Conservation (phyloP, 192 early-diverging fungal genomes). For the Mortierella hygrophila region DNA sequence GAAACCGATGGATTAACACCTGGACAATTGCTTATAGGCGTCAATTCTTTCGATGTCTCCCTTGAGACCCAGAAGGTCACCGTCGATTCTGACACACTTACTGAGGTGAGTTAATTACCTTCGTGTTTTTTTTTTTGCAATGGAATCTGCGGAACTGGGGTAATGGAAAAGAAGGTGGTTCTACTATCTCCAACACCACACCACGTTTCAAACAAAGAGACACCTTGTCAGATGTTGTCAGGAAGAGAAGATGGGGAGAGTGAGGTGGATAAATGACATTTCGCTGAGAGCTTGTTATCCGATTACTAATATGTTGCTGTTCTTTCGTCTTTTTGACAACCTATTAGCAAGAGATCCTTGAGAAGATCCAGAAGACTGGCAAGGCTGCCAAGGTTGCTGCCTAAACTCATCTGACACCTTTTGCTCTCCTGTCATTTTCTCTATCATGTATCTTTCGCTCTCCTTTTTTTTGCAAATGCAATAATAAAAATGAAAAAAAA, state of each 20-base stretch:
- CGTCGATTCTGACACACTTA: slow-evolving; percentile 57
- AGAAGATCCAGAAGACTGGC: slow-evolving; percentile 51
- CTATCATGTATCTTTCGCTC: neutral
- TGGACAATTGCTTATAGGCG: slow-evolving; percentile 32
- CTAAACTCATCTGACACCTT: neutral
- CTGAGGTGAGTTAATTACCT: slow-evolving; percentile 19
- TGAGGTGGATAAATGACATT: too few relatives aligned
- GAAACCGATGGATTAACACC: neutral
- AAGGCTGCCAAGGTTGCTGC: slow-evolving; percentile 50
- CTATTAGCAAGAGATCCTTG: slow-evolving; percentile 39
- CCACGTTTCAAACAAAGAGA: neutral
- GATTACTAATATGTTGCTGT: neutral
- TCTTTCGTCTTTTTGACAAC: neutral
- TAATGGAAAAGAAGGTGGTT: too few relatives aligned
- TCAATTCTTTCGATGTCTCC: slow-evolving; percentile 66
- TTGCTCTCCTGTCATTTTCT: neutral
- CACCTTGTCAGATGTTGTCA: neutral
- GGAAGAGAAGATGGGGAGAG: neutral
- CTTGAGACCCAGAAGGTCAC: slow-evolving; percentile 73
- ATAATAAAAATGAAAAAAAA: slow-evolving; percentile 7
- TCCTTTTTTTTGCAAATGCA: neutral
- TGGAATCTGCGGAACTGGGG: neutral
- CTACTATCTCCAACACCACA: too few relatives aligned
- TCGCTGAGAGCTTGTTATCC: too few relatives aligned
- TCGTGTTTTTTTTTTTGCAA: neutral